Conservation (phyloP, 2,329 filamentous ascomycete species). For the Sporothrix humicola region DNA sequence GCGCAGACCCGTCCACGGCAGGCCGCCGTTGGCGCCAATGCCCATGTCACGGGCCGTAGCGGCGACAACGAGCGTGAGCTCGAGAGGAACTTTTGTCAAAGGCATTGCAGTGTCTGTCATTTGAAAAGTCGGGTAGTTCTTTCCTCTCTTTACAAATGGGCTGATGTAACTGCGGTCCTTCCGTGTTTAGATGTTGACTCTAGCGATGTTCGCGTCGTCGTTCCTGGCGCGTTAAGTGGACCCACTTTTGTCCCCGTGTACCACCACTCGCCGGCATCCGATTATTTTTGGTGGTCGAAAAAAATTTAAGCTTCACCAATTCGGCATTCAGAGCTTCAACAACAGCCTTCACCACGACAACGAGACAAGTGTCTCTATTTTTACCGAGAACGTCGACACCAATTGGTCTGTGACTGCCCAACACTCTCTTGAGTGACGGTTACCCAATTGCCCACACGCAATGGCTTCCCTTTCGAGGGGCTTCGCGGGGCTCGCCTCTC, state of each 20-base stretch:
- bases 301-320: slow-evolving; percentile 27
- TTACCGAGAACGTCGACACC: neutral
- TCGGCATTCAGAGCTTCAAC: too few relatives aligned
- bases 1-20: slow-evolving; percentile 89
- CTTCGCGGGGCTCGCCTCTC: slow-evolving; percentile 27
- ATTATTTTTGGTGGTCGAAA: slow-evolving; percentile 12
- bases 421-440: neutral
- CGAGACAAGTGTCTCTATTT: slow-evolving; percentile 1
- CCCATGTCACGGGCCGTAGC: slow-evolving; percentile 81
- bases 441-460: neutral
- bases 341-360: neutral
- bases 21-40: slow-evolving; percentile 77
- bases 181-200: neutral
- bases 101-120: slow-evolving; percentile 41
- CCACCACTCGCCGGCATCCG: neutral
- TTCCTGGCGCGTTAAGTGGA: slow-evolving; percentile 31
- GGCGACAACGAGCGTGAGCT: slow-evolving; percentile 92
- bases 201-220: slow-evolving; percentile 7
- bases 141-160: neutral
- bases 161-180: neutral
- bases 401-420: neutral
- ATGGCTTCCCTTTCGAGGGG: slow-evolving; percentile 37
- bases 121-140: neutral
- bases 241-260: slow-evolving; percentile 26
- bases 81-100: slow-evolving; percentile 46